These are phyloP conservation scores for Omphalea diandra DNA, from an alignment of 441 rosid genomes.

Conservation along the genomic window DNA sequence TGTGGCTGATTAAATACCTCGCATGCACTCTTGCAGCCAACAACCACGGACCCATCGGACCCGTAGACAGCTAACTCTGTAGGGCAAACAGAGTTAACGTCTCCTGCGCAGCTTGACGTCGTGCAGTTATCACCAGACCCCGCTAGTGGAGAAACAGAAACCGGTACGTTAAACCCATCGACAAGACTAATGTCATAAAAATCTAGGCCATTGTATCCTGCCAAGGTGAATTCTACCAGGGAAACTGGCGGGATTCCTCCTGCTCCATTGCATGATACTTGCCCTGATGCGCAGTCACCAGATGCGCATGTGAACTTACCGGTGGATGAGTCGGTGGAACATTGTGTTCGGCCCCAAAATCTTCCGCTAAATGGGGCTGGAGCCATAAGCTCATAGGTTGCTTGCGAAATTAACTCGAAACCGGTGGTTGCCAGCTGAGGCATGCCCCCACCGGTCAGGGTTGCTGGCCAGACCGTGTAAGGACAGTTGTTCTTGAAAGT, in stretches of 20 bases:
- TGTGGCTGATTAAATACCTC: background rate
- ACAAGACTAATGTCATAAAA: conserved; percentile 36
- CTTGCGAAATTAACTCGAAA: background rate
- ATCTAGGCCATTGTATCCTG: conserved; percentile 11
- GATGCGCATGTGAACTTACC: conserved; percentile 29
- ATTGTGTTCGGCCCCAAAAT: conserved; percentile 28
- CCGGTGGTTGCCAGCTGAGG: conserved; percentile 14
- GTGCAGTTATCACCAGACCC: conserved; percentile 20
- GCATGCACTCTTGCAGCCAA: background rate
- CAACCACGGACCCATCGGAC: background rate
- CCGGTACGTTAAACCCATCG: conserved; percentile 37
- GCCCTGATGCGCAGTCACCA: conserved; percentile 34
- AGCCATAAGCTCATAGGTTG: background rate
- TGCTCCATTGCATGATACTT: conserved; percentile 16
- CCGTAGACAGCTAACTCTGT: conserved; percentile 12
- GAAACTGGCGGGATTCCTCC: conserved; percentile 28
- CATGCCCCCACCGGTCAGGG: background rate
- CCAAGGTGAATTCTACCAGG: conserved; percentile 29
- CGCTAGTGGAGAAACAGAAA: conserved; percentile 26
- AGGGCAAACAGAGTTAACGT: conserved; percentile 29
- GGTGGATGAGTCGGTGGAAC: conserved; percentile 21
- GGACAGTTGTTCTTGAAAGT: too few relatives aligned
- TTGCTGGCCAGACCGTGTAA: conserved; percentile 17
- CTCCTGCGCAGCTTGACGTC: conserved; percentile 10
- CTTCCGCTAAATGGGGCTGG: conserved; percentile 13